Conservation (phyloP, 345 rosid genomes). For the Pseudoturritis turrita region DNA sequence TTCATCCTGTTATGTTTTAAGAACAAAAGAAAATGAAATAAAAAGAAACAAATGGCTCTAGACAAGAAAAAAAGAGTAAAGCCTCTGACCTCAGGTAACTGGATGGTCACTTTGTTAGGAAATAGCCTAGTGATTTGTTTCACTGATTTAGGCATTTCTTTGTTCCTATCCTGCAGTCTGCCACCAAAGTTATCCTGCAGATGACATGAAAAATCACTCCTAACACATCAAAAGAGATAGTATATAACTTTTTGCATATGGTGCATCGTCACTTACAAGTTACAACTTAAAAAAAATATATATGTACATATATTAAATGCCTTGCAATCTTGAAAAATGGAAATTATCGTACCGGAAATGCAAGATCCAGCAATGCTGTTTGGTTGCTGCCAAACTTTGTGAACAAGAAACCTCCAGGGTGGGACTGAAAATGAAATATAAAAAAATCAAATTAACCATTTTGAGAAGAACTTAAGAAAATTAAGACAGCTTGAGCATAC, state of each 20-base stretch:
- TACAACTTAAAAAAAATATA: not conserved
- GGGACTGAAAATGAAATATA: constrained; percentile 48
- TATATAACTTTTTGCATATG: not conserved
- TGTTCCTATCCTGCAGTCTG: constrained; percentile 79
- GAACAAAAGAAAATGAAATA: constrained; percentile 14
- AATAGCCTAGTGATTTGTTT: constrained; percentile 86
- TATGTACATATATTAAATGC: not conserved
- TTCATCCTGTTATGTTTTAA: constrained; percentile 61
- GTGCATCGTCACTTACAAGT: not conserved
- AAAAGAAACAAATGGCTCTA: not conserved
- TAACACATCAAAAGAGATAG: not conserved
- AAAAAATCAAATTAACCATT: not conserved
- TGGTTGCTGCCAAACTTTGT: constrained; percentile 92
- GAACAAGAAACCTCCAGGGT: constrained; percentile 82
- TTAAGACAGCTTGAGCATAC: not conserved
- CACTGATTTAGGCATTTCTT: constrained; percentile 76
- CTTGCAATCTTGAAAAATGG: not conserved
- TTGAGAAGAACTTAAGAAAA: not conserved
- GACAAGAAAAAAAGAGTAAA: not conserved
- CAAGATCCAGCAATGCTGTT: constrained; percentile 83
- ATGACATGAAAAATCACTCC: constrained; percentile 10
- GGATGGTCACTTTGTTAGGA: constrained; percentile 92
- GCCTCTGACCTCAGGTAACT: constrained; percentile 74
- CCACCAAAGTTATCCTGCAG: constrained; percentile 78
- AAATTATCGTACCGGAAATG: constrained; percentile 65